Base-by-base conservation (phyloP, 768 basidiomycete genomes). In the Lyophyllum decastes region DNA sequence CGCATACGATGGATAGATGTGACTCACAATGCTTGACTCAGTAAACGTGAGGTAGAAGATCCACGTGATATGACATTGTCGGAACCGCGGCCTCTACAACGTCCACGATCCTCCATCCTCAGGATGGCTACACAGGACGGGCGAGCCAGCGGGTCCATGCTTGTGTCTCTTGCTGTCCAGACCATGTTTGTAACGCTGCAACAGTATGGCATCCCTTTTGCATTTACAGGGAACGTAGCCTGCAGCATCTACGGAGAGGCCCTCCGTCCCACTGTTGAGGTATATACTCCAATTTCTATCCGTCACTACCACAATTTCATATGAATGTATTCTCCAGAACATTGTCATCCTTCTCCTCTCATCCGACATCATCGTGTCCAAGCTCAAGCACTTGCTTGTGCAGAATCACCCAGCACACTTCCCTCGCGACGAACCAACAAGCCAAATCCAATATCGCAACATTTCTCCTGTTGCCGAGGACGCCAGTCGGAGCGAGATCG, bases 351-450 rank as follows among this genome's bases (percentile, higher is more conserved):
- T 24, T 1, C 9, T 55, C 17, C 47, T 55, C 16, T 49, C 35
- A 1, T 19, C 24, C 12, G 25, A 22, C 16, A 40, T n/a, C n/a
- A 4, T 22, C 1, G 48, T 55, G 2, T 45, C 47, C 24, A 33
- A 52, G 19, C 35, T 61, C 10, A 61, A 61, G 24, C 48, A 46
- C 17, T 30, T 27, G 16, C 48, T 61, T 35, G 52, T 52, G 2
- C 48, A 7, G 5, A 47, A 25, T 19, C 22, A 54, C 46, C 56
- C 60, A 2, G 16, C 44, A 44, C 52, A 49, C 34, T 61, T 61
- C 24, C 30, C 14, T 21, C 57, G 22, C 25, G 6, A n/a, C 45
- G 27, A 22, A 4, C 34, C 41, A 24, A 30, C 45, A 17, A 22
- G 34, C 24, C 55, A 41, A 7, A 6, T 61, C 16, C 51, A 24